Percentiles rank a stretch among this genome's conserved stretches.
Evolutionary conservation across 176 grass and related monocot species (phyloP).

Genomic region (Carex littledalei): DNA sequence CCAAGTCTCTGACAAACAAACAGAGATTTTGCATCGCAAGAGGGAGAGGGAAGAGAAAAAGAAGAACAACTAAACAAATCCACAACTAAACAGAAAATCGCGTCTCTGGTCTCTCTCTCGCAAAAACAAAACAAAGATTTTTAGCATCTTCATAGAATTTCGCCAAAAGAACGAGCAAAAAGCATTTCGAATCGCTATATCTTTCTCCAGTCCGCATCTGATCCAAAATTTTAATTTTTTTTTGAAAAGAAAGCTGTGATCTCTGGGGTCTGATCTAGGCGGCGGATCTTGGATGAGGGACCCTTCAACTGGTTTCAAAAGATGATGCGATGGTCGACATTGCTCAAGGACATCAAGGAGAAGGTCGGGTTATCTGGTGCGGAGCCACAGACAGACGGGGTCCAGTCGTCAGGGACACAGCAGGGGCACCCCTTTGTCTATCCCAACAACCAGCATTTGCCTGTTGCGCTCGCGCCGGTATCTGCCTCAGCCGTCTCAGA

Average conservation of each 20-base stretch:
- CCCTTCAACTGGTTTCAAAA: slow-evolving; percentile 39
- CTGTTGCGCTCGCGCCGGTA: slow-evolving; percentile 44
- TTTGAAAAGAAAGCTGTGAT: slow-evolving; percentile 38
- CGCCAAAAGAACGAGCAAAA: background rate
- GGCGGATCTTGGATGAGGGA: slow-evolving; percentile 81
- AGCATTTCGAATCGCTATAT: background rate
- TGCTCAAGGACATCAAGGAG: slow-evolving; percentile 72
- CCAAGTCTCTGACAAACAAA: slow-evolving; percentile 12
- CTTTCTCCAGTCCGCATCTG: background rate
- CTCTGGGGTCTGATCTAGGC: slow-evolving; percentile 65
- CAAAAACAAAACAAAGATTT: background rate
- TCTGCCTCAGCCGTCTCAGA: slow-evolving; percentile 8
- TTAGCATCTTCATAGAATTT: background rate
- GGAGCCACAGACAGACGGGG: slow-evolving; percentile 20
- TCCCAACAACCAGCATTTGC: slow-evolving; percentile 31
- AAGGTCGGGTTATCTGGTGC: slow-evolving; percentile 83
- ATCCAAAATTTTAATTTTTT: background rate
- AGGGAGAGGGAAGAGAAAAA: background rate
- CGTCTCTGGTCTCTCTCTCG: background rate
- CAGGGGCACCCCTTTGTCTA: slow-evolving; percentile 18
- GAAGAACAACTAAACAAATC: slow-evolving; percentile 4
- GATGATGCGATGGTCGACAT: slow-evolving; percentile 98
- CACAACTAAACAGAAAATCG: slow-evolving; percentile 28
- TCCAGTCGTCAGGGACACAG: slow-evolving; percentile 27
- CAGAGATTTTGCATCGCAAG: slow-evolving; percentile 14